phyloP scores from a whole-genome alignment of 345 rosid genomes.

The Euphorbia tirucalli region DNA sequence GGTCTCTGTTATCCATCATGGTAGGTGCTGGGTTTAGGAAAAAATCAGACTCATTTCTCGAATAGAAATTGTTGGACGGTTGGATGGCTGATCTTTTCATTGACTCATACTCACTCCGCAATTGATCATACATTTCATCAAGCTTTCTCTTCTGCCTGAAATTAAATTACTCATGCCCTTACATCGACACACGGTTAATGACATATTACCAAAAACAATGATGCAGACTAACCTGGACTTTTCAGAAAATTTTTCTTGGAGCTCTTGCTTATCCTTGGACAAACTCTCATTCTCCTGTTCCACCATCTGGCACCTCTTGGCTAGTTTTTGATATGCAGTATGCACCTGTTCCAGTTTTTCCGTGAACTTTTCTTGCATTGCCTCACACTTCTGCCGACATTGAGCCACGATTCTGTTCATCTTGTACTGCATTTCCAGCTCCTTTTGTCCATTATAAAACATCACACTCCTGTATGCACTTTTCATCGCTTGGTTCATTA shows the following conservation, averaged over 20 bases:
- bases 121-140: conserved; percentile 95
- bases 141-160: conserved; percentile 94
- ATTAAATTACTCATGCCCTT: conserved; percentile 18
- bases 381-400: conserved; percentile 85
- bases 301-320: conserved; percentile 84
- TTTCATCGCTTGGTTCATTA: conserved; percentile 71
- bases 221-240: conserved; percentile 63
- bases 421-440: conserved; percentile 90
- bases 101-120: conserved; percentile 75
- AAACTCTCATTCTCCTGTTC: conserved; percentile 84
- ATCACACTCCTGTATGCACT: conserved; percentile 85
- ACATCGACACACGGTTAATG: neutral
- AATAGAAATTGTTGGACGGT: conserved; percentile 62
- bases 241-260: conserved; percentile 91
- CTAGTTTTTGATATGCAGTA: conserved; percentile 88
- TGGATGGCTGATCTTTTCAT: conserved; percentile 77
- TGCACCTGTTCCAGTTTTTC: conserved; percentile 92
- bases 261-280: conserved; percentile 90
- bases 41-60: conserved; percentile 67
- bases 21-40: conserved; percentile 56
- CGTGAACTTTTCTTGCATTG: conserved; percentile 80
- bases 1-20: conserved; percentile 66
- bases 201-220: neutral
- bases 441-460: conserved; percentile 86
- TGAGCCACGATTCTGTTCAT: conserved; percentile 78